Percentiles rank a stretch among this genome's conserved stretches.
Conservation (phyloP, 2,329 filamentous ascomycete species). For the Hymenoscyphus salicellus region DNA sequence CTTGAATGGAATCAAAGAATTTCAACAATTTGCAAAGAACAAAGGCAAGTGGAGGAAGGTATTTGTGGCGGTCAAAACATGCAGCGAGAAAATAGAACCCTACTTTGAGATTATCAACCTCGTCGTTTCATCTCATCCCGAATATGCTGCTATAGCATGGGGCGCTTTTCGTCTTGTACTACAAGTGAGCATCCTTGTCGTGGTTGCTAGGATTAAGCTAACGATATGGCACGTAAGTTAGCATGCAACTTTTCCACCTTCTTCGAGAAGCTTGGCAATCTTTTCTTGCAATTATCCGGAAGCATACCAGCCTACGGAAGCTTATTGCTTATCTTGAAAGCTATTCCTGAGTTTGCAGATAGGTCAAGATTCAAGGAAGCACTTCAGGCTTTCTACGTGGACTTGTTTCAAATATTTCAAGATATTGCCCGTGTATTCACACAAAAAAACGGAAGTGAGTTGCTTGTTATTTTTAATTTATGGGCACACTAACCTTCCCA, state of each 20-base stretch:
- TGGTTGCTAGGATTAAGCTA: too few relatives aligned
- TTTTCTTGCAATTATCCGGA: not conserved
- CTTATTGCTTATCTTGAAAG: not conserved
- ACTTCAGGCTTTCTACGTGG: not conserved
- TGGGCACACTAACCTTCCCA: not conserved
- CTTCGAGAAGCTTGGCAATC: not conserved
- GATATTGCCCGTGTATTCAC: not conserved
- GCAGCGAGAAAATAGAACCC: not conserved
- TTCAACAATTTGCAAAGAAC: too few relatives aligned
- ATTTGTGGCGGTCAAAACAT: too few relatives aligned
- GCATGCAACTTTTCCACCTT: not conserved
- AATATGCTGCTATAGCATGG: not conserved
- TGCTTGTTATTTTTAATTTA: not conserved
- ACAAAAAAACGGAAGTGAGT: not conserved
- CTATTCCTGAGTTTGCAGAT: not conserved
- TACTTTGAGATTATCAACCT: not conserved
- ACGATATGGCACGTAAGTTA: not conserved
- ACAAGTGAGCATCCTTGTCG: not conserved
- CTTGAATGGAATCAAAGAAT: too few relatives aligned
- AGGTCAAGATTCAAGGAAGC: not conserved
- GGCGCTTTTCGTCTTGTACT: not conserved
- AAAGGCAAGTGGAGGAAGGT: too few relatives aligned
- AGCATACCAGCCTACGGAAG: not conserved
- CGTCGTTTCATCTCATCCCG: not conserved
- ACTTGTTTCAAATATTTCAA: not conserved